These are phyloP conservation scores for Yamadazyma kitorensis DNA, from an alignment of 805 yeast species.

Conservation along the genomic window DNA sequence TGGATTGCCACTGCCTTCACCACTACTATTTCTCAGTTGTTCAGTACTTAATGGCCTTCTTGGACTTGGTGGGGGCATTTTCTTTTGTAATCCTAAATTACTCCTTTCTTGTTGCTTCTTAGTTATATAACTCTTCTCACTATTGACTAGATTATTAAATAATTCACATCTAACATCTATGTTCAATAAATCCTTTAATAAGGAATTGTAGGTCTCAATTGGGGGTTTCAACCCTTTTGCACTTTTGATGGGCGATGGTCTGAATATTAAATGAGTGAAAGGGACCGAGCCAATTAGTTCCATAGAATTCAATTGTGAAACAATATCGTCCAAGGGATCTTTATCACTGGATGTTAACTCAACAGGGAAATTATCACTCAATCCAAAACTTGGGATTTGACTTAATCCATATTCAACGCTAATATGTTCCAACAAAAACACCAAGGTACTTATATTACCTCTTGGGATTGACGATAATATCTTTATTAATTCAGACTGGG, in stretches of 20 bases:
- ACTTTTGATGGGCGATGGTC: conserved; percentile 38
- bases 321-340: conserved; percentile 6
- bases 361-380: conserved; percentile 23
- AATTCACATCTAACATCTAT: conserved; percentile 20
- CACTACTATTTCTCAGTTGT: conserved; percentile 1
- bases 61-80: conserved; percentile 16
- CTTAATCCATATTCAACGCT: conserved; percentile 21
- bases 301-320: conserved; percentile 29
- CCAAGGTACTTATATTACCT: conserved; percentile 36
- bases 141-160: conserved; percentile 20
- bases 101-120: conserved; percentile 32
- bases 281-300: conserved; percentile 37
- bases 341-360: conserved; percentile 6
- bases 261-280: conserved; percentile 36
- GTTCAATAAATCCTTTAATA: conserved; percentile 28
- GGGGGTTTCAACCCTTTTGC: conserved; percentile 42
- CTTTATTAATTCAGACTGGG: conserved; percentile 20
- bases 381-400: conserved; percentile 23
- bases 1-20: conserved; percentile 5
- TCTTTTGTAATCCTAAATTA: conserved; percentile 19
- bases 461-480: conserved; percentile 34
- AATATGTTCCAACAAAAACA: conserved; percentile 36
- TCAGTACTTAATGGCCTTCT: conserved; percentile 4
- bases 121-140: conserved; percentile 23
- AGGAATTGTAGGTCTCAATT: conserved; percentile 19